Evolutionary conservation across 2,329 filamentous ascomycete species (phyloP), one percentile per base, ranked within the genome.

Genomic region (Stemphylium vesicarium): DNA sequence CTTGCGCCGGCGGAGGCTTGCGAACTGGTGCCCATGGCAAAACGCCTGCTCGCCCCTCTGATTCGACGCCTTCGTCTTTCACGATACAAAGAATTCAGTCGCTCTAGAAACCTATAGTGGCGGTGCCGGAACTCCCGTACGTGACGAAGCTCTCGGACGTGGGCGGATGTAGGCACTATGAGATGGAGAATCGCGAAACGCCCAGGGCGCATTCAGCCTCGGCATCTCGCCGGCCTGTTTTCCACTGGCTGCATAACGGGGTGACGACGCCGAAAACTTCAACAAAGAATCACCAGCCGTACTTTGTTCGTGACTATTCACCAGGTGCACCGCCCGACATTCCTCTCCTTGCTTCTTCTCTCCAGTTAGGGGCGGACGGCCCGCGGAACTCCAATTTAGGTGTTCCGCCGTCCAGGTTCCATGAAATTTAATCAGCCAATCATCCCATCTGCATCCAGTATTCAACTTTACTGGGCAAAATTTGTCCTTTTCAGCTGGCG

Each of bases 71-170:
- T 26, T 50, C 29, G 35, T 33, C 38, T 26, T n/a, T 40, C 38
- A 29, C 38, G 37, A 51, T 29, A 26, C 43, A 49, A 50, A 50
- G 41, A 60, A 35, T 46, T 56, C 53, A 47, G 59, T 55, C 53
- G 55, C 55, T 58, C 43, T 62, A 55, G 53, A 42, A 36, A 53
- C 44, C 55, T 48, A 40, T 48, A 53, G 51, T 56, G 52, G 52
- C 68, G 64, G 61, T 71, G 68, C 65, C 67, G 70, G 62, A 62
- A 47, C 57, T 62, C 62, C 69, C 68, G 70, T 61, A 51, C 52
- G 57, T 70, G 68, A 68, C 69, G 64, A 65, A 56, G 41, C 41
- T 62, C 56, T 58, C 68, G 68, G 70, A 71, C 58, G 41, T 59
- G 57, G 56, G 63, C 66, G 68, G 66, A 70, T 68, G 57, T 63